Evolutionary conservation across 2,329 filamentous ascomycete species (phyloP).

Genomic region (Penicillium concentricum): DNA sequence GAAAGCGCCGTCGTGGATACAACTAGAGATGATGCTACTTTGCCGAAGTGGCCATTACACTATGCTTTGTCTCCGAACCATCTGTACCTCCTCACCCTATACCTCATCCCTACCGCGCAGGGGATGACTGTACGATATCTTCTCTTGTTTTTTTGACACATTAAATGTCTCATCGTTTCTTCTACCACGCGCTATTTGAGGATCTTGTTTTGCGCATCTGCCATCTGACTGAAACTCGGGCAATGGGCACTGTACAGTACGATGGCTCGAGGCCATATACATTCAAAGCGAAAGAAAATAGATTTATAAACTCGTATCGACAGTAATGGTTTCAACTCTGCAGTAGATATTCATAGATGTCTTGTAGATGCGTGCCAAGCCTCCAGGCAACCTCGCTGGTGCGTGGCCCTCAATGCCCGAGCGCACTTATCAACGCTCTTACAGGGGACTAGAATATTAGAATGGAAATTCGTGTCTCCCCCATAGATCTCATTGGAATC

Average conservation of each 20-base stretch:
- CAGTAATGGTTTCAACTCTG: background rate
- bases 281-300: slow-evolving; percentile 17
- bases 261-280: slow-evolving; percentile 15
- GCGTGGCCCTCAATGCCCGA: slow-evolving; percentile 16
- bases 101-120: slow-evolving; percentile 14
- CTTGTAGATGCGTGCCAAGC: slow-evolving; percentile 14
- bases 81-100: slow-evolving; percentile 16
- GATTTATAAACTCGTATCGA: background rate
- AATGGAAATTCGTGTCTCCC: background rate
- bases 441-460: background rate
- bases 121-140: slow-evolving; percentile 26
- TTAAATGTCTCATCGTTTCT: slow-evolving; percentile 13
- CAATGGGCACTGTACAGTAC: slow-evolving; percentile 23
- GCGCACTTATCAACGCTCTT: slow-evolving; percentile 8
- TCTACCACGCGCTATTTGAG: slow-evolving; percentile 8
- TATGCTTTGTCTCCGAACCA: slow-evolving; percentile 7
- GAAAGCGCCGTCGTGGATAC: slow-evolving; percentile 74
- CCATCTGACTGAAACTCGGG: slow-evolving; percentile 16
- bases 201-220: slow-evolving; percentile 12
- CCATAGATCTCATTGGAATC: slow-evolving; percentile 10
- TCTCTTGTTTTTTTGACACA: slow-evolving; percentile 8
- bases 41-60: slow-evolving; percentile 9
- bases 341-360: background rate
- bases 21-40: slow-evolving; percentile 35
- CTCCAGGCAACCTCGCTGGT: slow-evolving; percentile 20